Conservation (phyloP, 2,329 filamentous ascomycete species). For the Mollisiaceae sp. region DNA sequence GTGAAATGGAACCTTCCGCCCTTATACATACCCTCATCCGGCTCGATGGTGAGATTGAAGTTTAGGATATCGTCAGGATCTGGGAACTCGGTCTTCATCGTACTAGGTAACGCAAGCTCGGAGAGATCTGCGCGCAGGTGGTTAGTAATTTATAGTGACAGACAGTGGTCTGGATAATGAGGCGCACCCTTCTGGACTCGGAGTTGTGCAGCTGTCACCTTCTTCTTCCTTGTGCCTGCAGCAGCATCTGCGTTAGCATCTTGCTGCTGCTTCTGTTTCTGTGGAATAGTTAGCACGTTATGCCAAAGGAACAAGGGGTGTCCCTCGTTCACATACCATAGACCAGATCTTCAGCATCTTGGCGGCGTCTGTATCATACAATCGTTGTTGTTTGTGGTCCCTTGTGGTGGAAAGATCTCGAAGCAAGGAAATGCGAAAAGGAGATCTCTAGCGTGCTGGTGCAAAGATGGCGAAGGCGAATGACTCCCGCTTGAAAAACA, state of each 20-base stretch:
- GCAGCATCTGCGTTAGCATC: conserved; percentile 81
- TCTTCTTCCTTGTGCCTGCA: conserved; percentile 89
- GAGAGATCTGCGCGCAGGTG: conserved; percentile 66
- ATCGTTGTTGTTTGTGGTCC: background rate
- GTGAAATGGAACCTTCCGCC: conserved; percentile 86
- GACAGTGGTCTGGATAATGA: background rate
- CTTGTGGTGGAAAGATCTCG: background rate
- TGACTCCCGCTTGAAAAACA: background rate
- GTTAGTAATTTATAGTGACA: conserved; percentile 13
- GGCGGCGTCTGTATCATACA: conserved; percentile 32
- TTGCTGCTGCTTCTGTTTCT: conserved; percentile 97
- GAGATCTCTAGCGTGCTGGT: background rate
- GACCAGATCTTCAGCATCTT: conserved; percentile 99
- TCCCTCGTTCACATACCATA: conserved; percentile 68
- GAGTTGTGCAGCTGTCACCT: conserved; percentile 94
- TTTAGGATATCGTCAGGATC: conserved; percentile 86
- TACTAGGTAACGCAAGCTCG: conserved; percentile 77
- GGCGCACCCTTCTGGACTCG: conserved; percentile 89
- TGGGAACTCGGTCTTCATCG: conserved; percentile 82
- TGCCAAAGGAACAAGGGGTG: conserved; percentile 9
- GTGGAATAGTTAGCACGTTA: conserved; percentile 34
- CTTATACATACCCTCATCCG: conserved; percentile 89
- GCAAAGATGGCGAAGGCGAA: background rate
- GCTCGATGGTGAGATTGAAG: conserved; percentile 81
- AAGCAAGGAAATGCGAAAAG: background rate